Evolutionary conservation across 108 stramenopile genomes (phyloP).

Genomic region (Fistulifera pelliculosa): DNA sequence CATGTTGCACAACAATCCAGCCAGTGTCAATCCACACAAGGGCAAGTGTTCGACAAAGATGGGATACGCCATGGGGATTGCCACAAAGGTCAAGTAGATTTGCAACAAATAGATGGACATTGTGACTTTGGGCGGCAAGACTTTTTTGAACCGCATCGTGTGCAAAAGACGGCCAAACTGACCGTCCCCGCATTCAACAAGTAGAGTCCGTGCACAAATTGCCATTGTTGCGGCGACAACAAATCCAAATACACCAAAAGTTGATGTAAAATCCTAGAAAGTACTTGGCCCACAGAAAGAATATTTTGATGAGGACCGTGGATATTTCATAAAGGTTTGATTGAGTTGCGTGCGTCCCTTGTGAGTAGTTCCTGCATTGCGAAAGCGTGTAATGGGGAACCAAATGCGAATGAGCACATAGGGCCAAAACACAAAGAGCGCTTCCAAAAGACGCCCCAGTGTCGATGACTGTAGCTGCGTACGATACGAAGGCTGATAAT

Average conservation of each 20-base stretch:
- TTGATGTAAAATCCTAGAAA: constrained; percentile 35
- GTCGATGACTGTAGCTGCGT: constrained; percentile 7
- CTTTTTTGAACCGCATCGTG: constrained; percentile 33
- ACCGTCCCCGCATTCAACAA: constrained; percentile 30
- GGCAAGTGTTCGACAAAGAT: constrained; percentile 17
- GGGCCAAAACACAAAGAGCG: constrained; percentile 21
- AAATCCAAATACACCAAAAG: constrained; percentile 23
- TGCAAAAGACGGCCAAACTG: constrained; percentile 31
- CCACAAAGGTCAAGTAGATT: constrained; percentile 26
- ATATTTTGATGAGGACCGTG: constrained; percentile 25
- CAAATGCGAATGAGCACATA: constrained; percentile 23
- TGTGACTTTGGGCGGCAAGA: constrained; percentile 27
- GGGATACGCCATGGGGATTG: constrained; percentile 25
- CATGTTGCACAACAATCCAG: constrained; percentile 23
- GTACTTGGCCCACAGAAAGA: constrained; percentile 40
- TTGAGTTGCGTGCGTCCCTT: constrained; percentile 12
- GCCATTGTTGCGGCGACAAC: constrained; percentile 14
- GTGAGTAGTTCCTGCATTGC: constrained; percentile 17
- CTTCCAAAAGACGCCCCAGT: constrained; percentile 18
- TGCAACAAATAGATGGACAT: constrained; percentile 32
- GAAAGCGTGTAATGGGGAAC: constrained; percentile 30
- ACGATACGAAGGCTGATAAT: constrained; percentile 19
- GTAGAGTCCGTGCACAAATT: constrained; percentile 20
- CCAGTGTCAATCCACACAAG: constrained; percentile 12
- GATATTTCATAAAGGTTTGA: constrained; percentile 18